These are phyloP conservation scores for Metschnikowia reukaufii DNA, from an alignment of 805 yeast genomes.

Conservation along the genomic window DNA sequence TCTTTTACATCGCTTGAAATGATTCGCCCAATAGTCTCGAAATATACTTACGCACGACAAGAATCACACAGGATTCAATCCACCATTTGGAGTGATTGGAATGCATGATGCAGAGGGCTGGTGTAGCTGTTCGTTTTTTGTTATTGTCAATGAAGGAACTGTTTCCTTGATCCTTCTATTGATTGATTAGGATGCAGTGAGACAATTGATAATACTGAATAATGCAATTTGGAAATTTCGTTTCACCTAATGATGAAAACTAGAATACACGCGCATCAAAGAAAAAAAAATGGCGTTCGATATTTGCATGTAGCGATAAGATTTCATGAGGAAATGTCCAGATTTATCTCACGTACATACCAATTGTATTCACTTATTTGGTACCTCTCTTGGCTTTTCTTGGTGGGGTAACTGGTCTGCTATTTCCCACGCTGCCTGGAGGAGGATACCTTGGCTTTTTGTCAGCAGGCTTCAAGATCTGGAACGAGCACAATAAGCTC, in stretches of 20 bases:
- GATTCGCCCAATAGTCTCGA: background rate
- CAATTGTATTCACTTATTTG: constrained; percentile 29
- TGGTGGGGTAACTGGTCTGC: constrained; percentile 59
- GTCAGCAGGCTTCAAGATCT: constrained; percentile 96
- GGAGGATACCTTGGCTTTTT: constrained; percentile 75
- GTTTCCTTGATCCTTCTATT: constrained; percentile 5
- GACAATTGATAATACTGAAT: constrained; percentile 12
- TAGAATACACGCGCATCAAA: background rate
- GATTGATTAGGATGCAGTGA: constrained; percentile 14
- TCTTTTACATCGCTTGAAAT: background rate
- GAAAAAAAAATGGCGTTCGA: background rate
- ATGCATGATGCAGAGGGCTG: constrained; percentile 9
- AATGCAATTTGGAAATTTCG: constrained; percentile 8
- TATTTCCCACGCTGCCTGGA: constrained; percentile 38
- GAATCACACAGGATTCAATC: background rate
- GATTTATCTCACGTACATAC: constrained; percentile 1
- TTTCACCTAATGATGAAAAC: constrained; percentile 3
- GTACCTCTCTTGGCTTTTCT: constrained; percentile 54
- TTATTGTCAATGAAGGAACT: constrained; percentile 8
- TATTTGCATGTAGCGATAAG: background rate
- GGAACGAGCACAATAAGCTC: constrained; percentile 92
- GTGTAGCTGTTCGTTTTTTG: constrained; percentile 10
- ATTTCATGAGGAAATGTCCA: constrained; percentile 1
- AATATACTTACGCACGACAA: constrained; percentile 4
- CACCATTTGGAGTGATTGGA: background rate